Base-by-base conservation (phyloP, 495 filamentous ascomycete genomes). In the Tuber umbilicatum region DNA sequence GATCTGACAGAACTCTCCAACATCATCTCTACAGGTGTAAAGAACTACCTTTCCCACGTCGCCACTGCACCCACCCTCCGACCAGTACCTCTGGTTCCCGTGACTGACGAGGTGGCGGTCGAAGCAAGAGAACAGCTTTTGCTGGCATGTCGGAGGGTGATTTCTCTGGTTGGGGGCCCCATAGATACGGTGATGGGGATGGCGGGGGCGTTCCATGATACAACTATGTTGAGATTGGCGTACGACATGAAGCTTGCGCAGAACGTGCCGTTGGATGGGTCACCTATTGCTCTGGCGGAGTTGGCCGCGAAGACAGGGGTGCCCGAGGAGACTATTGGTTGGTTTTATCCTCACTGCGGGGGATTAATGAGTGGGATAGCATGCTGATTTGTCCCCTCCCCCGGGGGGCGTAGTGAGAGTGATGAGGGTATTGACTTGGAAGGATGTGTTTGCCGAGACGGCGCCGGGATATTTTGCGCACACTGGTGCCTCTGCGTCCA, bases 381-480 rank as follows among this genome's bases (percentile, higher is more conserved):
- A 19, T 64, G 27, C 55, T 64, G 27, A 64, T 64, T 27, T 64
- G 27, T 31, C 27, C 60, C 4, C 31, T 60, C 21, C 16, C 23
- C 23, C 41, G 73, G 55, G 5, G 55, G 27, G 27, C 35, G 3
- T 35, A 64, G 55, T 35, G 55, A 35, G 55, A 40, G 73, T 74
- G 41, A 70, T 74, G 37, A 39, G 73, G 55, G 23, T 23, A 55
- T 74, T 74, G 68, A 40, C 42, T 12, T 70, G 41, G 21, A 74
- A 40, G 1, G 37, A 71, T 31, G 69, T 68, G 50, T 74, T 74
- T 35, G 35, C 42, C 23, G 43, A 74, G 73, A 74, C 73, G 31
- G 69, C 68, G 37, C 73, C 73, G 10, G 38, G 19, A 1, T 67
- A 74, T 55, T 60, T 70, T 74, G 68, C 73, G 19, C 73, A 74